Conservation (phyloP, 106 monocot species). For the Agapanthus africanus region DNA sequence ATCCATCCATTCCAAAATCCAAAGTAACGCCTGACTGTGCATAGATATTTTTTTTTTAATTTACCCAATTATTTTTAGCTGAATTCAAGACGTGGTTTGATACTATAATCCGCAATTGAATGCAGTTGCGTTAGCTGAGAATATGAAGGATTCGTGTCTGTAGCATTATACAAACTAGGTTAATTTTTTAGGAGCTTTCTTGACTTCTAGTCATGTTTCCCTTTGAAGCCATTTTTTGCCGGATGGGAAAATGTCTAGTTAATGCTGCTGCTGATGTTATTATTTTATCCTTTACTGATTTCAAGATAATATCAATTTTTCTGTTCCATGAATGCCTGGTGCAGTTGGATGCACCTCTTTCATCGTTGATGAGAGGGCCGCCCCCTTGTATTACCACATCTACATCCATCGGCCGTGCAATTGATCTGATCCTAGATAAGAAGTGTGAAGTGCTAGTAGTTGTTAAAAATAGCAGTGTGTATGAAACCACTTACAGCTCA, state of each 20-base stretch:
- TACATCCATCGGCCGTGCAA: conserved; percentile 55
- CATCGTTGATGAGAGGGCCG: conserved; percentile 38
- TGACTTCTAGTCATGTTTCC: neutral
- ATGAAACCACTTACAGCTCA: conserved; percentile 45
- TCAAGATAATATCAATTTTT: neutral
- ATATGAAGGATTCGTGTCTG: neutral
- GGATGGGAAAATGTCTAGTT: neutral
- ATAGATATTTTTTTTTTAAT: too few species aligned
- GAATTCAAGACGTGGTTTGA: too few species aligned
- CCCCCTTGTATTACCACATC: conserved; percentile 57
- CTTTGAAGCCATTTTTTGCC: neutral
- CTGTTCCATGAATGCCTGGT: neutral
- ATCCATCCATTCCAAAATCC: too few species aligned
- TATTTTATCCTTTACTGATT: neutral
- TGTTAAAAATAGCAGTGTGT: conserved; percentile 38
- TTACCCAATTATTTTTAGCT: too few species aligned
- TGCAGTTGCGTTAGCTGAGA: neutral
- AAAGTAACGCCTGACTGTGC: too few species aligned
- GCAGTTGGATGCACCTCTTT: conserved; percentile 69
- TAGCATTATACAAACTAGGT: neutral
- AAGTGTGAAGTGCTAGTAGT: conserved; percentile 54
- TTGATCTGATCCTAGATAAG: conserved; percentile 70
- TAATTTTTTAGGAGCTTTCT: neutral
- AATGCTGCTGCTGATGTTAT: neutral
- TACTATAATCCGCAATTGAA: neutral